These are phyloP conservation scores for Saprolegnia parasitica DNA, from an alignment of 352 stramenopile genomes.

Conservation along the genomic window DNA sequence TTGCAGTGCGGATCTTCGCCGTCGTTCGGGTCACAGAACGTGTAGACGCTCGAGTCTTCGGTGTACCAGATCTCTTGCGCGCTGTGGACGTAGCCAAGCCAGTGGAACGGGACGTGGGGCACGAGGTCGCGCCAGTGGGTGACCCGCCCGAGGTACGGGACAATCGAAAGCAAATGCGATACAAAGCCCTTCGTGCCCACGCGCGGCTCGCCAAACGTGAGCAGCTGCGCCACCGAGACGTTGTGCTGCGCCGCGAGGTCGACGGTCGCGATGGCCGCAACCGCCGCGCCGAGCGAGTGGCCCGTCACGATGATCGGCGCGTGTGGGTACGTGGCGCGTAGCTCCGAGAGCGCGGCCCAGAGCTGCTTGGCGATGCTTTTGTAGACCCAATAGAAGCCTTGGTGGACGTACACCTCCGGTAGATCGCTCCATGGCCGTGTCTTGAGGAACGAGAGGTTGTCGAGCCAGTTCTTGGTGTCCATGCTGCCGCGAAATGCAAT, in stretches of 20 bases:
- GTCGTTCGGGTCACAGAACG: conserved; percentile 47
- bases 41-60: conserved; percentile 60
- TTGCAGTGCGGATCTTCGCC: conserved; percentile 68
- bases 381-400: conserved; percentile 81
- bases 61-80: conserved; percentile 80
- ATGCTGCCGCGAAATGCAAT: conserved; percentile 81
- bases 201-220: conserved; percentile 75
- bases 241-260: conserved; percentile 62
- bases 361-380: conserved; percentile 53
- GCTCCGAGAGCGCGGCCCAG: conserved; percentile 34
- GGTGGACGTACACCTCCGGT: conserved; percentile 57
- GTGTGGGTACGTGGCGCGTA: conserved; percentile 38
- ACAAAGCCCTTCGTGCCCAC: conserved; percentile 71
- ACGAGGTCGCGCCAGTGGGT: conserved; percentile 78
- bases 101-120: conserved; percentile 67
- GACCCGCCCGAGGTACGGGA: conserved; percentile 60
- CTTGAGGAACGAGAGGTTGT: conserved; percentile 83
- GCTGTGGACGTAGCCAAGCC: conserved; percentile 71
- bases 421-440: conserved; percentile 55
- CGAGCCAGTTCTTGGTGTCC: conserved; percentile 78
- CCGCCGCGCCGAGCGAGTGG: conserved; percentile 68
- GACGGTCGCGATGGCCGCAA: conserved; percentile 68
- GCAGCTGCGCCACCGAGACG: conserved; percentile 46
- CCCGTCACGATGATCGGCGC: conserved; percentile 59
- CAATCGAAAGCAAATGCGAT: conserved; percentile 42